Evolutionary conservation across 352 stramenopile species (phyloP).

Genomic region (Blastocystis sp.): DNA sequence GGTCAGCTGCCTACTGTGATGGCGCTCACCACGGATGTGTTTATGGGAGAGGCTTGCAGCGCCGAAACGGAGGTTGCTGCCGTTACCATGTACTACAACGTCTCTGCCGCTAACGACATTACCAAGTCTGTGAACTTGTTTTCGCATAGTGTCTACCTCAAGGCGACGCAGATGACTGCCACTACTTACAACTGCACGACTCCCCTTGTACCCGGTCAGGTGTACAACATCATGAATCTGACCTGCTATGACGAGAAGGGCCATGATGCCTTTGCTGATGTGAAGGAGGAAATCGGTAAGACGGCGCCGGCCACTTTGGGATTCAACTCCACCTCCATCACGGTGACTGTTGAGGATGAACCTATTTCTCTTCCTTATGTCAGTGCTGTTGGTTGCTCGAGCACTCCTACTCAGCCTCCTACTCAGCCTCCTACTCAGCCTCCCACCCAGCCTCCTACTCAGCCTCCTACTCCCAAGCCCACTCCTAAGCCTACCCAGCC

Average conservation of each 20-base stretch:
- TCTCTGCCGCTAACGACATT: slow-evolving; percentile 5
- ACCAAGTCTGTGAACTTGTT: neutral
- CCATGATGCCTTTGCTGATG: slow-evolving; percentile 2
- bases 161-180: neutral
- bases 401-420: neutral
- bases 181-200: neutral
- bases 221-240: slow-evolving; percentile 8
- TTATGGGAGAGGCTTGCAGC: neutral
- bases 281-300: neutral
- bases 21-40: neutral
- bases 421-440: neutral
- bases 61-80: neutral
- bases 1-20: neutral
- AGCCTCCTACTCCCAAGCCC: slow-evolving; percentile 8
- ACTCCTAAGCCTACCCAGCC: neutral
- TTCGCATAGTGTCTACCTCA: neutral
- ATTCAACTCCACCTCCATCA: neutral
- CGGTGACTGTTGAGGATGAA: neutral
- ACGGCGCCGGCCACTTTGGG: neutral
- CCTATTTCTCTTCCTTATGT: neutral
- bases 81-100: neutral
- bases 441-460: neutral
- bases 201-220: neutral
- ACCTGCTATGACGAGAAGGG: neutral
- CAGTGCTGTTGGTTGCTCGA: neutral